These are phyloP conservation scores for Euclidium syriacum DNA, from an alignment of 345 rosid genomes.

Conservation along the genomic window DNA sequence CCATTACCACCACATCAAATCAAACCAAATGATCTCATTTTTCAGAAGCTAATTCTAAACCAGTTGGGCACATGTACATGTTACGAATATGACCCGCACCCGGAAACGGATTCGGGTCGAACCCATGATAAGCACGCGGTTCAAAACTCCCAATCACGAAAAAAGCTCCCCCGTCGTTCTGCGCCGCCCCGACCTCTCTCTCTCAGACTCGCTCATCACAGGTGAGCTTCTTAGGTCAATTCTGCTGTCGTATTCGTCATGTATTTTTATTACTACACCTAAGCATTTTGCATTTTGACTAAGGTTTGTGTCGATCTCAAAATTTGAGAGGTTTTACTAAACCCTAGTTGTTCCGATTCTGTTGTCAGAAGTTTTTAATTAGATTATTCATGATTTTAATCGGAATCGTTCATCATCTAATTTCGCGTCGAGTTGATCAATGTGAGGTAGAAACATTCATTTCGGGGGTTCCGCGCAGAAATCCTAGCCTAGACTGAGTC, in stretches of 20 bases:
- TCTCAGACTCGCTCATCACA: slow-evolving; percentile 2
- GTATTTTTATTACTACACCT: too few relatives aligned
- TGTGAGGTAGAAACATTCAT: background rate
- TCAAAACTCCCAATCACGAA: background rate
- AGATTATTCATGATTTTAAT: background rate
- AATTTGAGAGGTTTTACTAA: too few relatives aligned
- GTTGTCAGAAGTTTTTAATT: too few relatives aligned
- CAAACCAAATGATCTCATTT: too few relatives aligned
- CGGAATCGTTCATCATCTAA: too few relatives aligned
- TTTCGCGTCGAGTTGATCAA: too few relatives aligned
- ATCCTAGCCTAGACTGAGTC: background rate
- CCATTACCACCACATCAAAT: background rate
- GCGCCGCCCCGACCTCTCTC: background rate
- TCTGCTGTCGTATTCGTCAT: too few relatives aligned
- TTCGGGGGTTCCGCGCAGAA: background rate
- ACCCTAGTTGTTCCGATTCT: background rate
- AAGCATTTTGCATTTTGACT: too few relatives aligned
- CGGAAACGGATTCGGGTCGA: background rate
- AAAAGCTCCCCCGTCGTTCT: background rate
- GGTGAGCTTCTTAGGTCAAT: slow-evolving; percentile 10
- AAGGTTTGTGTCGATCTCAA: too few relatives aligned
- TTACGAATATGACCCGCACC: background rate
- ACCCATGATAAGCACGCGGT: background rate
- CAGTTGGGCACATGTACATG: background rate
- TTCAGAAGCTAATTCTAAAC: background rate